Evolutionary conservation across 2,329 filamentous ascomycete genomes (phyloP).

Genomic region (Byssoonygena ceratinophila): DNA sequence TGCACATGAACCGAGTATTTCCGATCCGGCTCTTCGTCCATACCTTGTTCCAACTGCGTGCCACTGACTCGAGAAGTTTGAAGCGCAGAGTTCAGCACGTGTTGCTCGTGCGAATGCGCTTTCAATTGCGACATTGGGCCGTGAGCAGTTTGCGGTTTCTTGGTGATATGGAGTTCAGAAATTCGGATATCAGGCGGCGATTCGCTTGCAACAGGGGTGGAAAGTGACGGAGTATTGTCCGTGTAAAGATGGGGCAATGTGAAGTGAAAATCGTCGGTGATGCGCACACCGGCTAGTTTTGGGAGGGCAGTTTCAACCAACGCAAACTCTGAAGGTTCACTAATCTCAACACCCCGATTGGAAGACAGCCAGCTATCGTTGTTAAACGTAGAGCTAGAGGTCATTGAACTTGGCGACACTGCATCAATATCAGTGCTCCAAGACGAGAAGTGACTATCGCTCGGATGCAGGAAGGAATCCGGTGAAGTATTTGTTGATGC

Average conservation of each 20-base stretch:
- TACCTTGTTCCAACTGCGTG: background rate
- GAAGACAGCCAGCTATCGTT: slow-evolving; percentile 12
- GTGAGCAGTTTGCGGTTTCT: slow-evolving; percentile 4
- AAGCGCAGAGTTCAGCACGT: background rate
- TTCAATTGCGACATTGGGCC: background rate
- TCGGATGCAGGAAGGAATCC: slow-evolving; percentile 18
- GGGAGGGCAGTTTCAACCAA: background rate
- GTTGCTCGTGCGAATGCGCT: background rate
- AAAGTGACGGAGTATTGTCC: background rate
- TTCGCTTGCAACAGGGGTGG: background rate
- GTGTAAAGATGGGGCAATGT: background rate
- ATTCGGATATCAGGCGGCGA: slow-evolving; percentile 4
- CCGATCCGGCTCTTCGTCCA: background rate
- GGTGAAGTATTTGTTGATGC: slow-evolving; percentile 25
- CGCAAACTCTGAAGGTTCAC: background rate
- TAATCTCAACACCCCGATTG: background rate
- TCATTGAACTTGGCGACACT: slow-evolving; percentile 29
- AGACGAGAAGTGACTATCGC: slow-evolving; percentile 33
- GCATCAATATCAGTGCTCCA: slow-evolving; percentile 33
- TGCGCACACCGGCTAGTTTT: background rate
- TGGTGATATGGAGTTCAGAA: slow-evolving; percentile 7
- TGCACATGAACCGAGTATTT: slow-evolving; percentile 9
- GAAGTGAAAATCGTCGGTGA: background rate
- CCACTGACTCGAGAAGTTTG: slow-evolving; percentile 10
- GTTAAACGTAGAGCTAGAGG: slow-evolving; percentile 28